phyloP scores from a whole-genome alignment of 805 yeast genomes.

The Candida ascalaphidarum region DNA sequence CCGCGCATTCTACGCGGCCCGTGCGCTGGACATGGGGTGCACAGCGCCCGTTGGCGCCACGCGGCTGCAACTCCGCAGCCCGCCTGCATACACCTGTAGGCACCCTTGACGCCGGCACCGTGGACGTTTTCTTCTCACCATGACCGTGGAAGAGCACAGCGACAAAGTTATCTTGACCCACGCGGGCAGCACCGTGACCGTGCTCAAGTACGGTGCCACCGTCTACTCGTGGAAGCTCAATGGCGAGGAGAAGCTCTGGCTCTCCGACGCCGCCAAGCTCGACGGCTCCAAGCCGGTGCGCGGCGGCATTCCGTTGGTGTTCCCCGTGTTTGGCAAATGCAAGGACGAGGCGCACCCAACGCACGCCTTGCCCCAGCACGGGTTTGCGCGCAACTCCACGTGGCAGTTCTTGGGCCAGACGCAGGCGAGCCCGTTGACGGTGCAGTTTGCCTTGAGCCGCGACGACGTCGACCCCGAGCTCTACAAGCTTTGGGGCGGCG shows the following conservation, averaged over 20 bases:
- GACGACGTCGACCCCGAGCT: slow-evolving; percentile 65
- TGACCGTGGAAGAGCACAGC: slow-evolving; percentile 64
- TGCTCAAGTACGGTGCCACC: slow-evolving; percentile 85
- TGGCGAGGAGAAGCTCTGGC: slow-evolving; percentile 79
- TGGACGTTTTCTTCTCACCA: slow-evolving; percentile 13
- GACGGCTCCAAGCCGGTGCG: slow-evolving; percentile 94
- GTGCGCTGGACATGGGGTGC: too few species aligned
- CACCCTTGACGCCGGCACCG: too few species aligned
- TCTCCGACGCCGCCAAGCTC: slow-evolving; percentile 64
- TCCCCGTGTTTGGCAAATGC: slow-evolving; percentile 84
- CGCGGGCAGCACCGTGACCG: slow-evolving; percentile 47
- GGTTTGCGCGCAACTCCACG: slow-evolving; percentile 80
- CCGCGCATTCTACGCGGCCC: too few species aligned
- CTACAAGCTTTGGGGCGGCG: slow-evolving; percentile 44
- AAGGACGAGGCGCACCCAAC: slow-evolving; percentile 46
- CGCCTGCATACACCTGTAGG: too few species aligned
- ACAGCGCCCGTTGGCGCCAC: too few species aligned
- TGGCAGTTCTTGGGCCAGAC: slow-evolving; percentile 96
- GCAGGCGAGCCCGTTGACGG: slow-evolving; percentile 51
- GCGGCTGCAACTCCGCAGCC: too few species aligned
- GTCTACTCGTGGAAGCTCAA: slow-evolving; percentile 68
- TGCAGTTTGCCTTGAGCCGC: slow-evolving; percentile 87
- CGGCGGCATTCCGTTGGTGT: slow-evolving; percentile 95
- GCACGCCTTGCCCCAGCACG: slow-evolving; percentile 82
- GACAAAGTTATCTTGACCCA: slow-evolving; percentile 53